Evolutionary conservation across 2,329 filamentous ascomycete species (phyloP), one percentile per base, ranked within the genome.

Genomic region (Fonsecaea monophora): DNA sequence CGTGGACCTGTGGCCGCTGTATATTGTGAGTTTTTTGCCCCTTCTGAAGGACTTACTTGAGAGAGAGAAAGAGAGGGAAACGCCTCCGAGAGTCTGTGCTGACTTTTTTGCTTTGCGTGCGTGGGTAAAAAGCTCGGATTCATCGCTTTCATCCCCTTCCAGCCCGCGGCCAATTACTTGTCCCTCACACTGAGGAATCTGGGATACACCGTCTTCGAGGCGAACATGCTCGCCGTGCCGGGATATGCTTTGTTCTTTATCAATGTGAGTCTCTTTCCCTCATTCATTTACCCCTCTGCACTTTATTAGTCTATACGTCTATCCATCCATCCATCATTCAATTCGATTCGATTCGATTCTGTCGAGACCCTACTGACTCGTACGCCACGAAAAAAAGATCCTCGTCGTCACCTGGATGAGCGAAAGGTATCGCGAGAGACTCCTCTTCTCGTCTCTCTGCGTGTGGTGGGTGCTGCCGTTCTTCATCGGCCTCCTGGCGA

Each of bases 151-250:
- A 85, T 87, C 30, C 87, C 87, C 0, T 79, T 79, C 30, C 79
- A 81, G 0, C 83, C 84, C 0, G 73, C 79, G 0, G 79, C 80
- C 0, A 79, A 77, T 21, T 90, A 89, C 66, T 79, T 90, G 2
- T 87, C 88, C 0, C 81, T 89, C 5, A 86, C 83, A 1, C 79
- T 90, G 1, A 82, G 83, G 56, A 77, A 80, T 1, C 78, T 89
- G 0, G 88, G 83, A 1, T 89, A 88, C 76, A 78, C 81, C 66
- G 86, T 84, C 1, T 88, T 90, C 75, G 78, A 86, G 18, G 82
- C 86, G 1, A 91, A 90, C 72, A 74, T 91, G 38, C 81, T 91
- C 7, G 83, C 84, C 1, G 89, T 90, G n/a, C 77, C 84, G 68
- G 75, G 73, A 3, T 75, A 78, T 72, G 72, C 60, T 75, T 74